Evolutionary conservation across 129 eudicot genomes (phyloP).

Genomic region (Flaveria brownii): DNA sequence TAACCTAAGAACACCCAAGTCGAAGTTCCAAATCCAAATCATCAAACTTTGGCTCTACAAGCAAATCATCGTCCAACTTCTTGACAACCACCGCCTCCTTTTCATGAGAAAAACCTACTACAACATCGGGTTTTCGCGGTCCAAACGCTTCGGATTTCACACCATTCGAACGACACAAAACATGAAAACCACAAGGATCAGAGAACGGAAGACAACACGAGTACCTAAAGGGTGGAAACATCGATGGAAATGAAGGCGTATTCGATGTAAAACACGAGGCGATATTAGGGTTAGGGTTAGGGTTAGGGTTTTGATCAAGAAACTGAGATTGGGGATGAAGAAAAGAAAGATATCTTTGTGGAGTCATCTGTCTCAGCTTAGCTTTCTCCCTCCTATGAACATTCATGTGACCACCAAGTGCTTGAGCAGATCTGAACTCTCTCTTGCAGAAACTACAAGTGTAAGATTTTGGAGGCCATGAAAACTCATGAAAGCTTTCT

Average conservation of each 20-base stretch:
- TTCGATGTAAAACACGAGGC: slow-evolving; percentile 16
- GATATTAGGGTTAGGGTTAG: slow-evolving; percentile 33
- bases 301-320: slow-evolving; percentile 28
- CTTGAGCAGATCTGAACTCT: slow-evolving; percentile 48
- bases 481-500: slow-evolving; percentile 28
- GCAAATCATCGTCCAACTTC: slow-evolving; percentile 24
- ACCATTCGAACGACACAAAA: not conserved
- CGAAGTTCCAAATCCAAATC: slow-evolving; percentile 51
- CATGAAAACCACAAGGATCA: slow-evolving; percentile 3
- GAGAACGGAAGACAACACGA: slow-evolving; percentile 25
- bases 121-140: slow-evolving; percentile 10
- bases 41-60: slow-evolving; percentile 27
- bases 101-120: slow-evolving; percentile 11
- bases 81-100: slow-evolving; percentile 17
- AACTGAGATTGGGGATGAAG: slow-evolving; percentile 22
- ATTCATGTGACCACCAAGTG: slow-evolving; percentile 51
- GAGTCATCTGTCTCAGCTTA: slow-evolving; percentile 30
- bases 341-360: slow-evolving; percentile 25
- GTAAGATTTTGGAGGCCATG: slow-evolving; percentile 46
- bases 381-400: slow-evolving; percentile 46
- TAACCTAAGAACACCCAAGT: slow-evolving; percentile 38
- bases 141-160: not conserved
- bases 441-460: slow-evolving; percentile 42
- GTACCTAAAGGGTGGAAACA: slow-evolving; percentile 1
- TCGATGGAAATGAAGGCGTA: slow-evolving; percentile 13